Conservation (phyloP, 2,329 filamentous ascomycete genomes). For the Calcarisporium arbuscula region DNA sequence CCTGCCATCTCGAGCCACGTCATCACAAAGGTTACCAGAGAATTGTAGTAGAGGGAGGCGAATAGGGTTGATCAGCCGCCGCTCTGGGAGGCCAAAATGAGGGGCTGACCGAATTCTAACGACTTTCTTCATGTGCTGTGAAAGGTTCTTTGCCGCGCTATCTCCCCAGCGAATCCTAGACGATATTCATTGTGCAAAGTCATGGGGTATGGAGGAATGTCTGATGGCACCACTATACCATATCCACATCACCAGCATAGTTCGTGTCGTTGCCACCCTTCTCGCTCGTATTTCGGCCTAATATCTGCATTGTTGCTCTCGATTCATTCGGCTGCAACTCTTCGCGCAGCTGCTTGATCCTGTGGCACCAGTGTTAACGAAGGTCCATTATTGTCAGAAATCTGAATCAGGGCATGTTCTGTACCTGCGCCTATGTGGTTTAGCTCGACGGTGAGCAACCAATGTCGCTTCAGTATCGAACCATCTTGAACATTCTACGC, state of each 20-base stretch:
- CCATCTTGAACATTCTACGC: slow-evolving; percentile 95
- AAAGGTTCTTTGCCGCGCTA: too few relatives aligned
- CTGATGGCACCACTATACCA: too few relatives aligned
- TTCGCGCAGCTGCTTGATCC: slow-evolving; percentile 74
- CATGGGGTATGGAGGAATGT: too few relatives aligned
- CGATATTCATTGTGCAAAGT: too few relatives aligned
- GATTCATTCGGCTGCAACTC: too few relatives aligned
- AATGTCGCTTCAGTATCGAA: slow-evolving; percentile 81
- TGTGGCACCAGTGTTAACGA: slow-evolving; percentile 27
- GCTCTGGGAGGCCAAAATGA: slow-evolving; percentile 41
- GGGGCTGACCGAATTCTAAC: neutral
- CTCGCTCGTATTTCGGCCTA: too few relatives aligned
- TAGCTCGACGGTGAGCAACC: slow-evolving; percentile 70
- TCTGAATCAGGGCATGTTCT: slow-evolving; percentile 4
- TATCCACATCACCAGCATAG: too few relatives aligned
- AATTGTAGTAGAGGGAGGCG: slow-evolving; percentile 28
- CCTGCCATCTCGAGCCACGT: slow-evolving; percentile 36
- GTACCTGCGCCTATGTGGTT: slow-evolving; percentile 83
- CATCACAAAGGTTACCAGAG: slow-evolving; percentile 22
- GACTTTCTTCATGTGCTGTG: too few relatives aligned
- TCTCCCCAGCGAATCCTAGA: too few relatives aligned
- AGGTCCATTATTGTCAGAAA: neutral
- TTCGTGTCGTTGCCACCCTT: too few relatives aligned
- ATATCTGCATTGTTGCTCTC: too few relatives aligned
- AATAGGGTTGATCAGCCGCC: slow-evolving; percentile 40